Evolutionary conservation across 169 alveolate species (phyloP).

Genomic region (Eimeria necatrix): DNA sequence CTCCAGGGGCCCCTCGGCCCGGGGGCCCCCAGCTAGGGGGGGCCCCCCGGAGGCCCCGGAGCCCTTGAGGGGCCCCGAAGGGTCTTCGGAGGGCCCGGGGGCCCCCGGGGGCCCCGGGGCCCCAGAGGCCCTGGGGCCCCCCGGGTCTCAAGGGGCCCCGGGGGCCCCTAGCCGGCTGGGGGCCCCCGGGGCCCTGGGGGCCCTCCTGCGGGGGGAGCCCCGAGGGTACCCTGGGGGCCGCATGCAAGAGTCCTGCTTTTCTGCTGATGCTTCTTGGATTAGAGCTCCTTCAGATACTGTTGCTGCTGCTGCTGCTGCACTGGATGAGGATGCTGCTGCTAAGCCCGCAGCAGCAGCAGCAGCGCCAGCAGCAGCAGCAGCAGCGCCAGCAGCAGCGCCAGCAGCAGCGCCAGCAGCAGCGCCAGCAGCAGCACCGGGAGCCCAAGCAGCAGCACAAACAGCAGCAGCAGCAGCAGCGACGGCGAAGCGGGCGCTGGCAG

Average conservation of each 20-base stretch:
- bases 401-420: constrained; percentile 2
- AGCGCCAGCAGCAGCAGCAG: too few relatives aligned
- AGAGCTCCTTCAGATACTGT: neutral
- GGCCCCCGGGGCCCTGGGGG: constrained; percentile 3
- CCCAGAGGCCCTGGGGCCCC: too few relatives aligned
- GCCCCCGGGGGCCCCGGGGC: neutral
- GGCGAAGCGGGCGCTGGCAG: neutral
- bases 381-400: too few relatives aligned
- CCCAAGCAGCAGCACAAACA: too few relatives aligned
- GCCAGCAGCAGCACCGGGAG: neutral
- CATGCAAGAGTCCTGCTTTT: neutral
- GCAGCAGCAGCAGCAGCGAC: neutral
- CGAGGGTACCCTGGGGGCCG: neutral
- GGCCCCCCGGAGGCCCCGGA: neutral
- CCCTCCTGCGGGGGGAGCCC: neutral
- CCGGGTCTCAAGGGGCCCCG: too few relatives aligned
- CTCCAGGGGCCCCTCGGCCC: too few relatives aligned
- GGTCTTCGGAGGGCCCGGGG: neutral
- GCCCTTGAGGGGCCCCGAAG: constrained; percentile 1
- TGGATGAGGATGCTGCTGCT: neutral
- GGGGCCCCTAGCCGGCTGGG: too few relatives aligned
- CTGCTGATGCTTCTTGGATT: neutral
- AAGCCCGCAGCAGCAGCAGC: too few relatives aligned
- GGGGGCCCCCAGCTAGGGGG: too few relatives aligned
- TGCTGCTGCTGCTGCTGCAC: neutral